These are phyloP conservation scores for Stygiomarasmius scandens DNA, from an alignment of 1,284 basidiomycete genomes.

Conservation along the genomic window DNA sequence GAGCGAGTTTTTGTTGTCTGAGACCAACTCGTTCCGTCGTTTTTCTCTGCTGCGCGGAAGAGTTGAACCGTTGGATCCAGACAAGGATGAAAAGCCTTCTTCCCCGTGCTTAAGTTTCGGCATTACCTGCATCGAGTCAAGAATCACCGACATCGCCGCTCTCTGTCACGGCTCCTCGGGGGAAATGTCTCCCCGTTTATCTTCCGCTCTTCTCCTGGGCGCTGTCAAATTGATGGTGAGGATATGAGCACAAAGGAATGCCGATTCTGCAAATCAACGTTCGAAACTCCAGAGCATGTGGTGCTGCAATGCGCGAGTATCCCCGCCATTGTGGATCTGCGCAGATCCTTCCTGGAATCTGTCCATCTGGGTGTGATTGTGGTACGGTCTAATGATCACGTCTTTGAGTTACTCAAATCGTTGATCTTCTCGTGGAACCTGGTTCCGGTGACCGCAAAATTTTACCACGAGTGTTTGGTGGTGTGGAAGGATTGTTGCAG, in stretches of 20 bases:
- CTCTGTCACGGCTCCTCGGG: neutral
- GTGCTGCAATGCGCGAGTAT: neutral
- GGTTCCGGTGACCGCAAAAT: neutral
- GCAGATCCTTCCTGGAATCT: neutral
- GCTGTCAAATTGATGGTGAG: neutral
- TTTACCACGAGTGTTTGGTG: neutral
- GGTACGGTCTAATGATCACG: neutral
- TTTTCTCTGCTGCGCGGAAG: neutral
- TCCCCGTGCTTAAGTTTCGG: neutral
- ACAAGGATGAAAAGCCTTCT: neutral
- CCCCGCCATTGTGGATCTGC: neutral
- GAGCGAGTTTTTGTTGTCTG: neutral
- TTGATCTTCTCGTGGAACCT: neutral
- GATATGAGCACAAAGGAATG: neutral
- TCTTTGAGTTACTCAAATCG: neutral
- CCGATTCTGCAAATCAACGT: neutral
- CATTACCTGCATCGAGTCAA: neutral
- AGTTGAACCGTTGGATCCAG: neutral
- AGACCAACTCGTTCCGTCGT: neutral
- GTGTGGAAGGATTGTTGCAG: too few relatives aligned
- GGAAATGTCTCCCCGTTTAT: neutral
- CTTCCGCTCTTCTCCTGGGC: neutral
- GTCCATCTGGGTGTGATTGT: too few relatives aligned
- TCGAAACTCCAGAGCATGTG: slow-evolving; percentile 3
- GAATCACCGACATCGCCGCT: slow-evolving; percentile 1